Percentiles rank a stretch among this genome's conserved stretches.
These are phyloP conservation scores for Beauveria caledonica DNA, from an alignment of 2,329 filamentous ascomycete species.

Conservation along the genomic window DNA sequence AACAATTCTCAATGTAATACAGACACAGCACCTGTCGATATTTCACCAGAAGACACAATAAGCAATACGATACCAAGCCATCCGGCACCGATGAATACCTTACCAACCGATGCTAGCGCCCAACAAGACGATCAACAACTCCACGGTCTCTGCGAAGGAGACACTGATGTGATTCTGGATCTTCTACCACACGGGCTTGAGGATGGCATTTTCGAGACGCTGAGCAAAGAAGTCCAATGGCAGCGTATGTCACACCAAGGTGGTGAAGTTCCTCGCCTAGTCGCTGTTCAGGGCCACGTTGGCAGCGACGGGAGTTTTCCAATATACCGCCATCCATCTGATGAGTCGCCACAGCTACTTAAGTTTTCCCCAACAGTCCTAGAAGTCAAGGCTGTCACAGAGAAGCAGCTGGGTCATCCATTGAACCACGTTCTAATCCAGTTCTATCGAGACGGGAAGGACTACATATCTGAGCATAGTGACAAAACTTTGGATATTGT, in stretches of 20 bases:
- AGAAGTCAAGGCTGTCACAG: constrained; percentile 58
- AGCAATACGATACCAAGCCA: background rate
- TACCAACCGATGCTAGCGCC: background rate
- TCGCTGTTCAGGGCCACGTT: constrained; percentile 77
- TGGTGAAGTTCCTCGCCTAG: constrained; percentile 82
- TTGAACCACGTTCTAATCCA: constrained; percentile 93
- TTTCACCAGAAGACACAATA: background rate
- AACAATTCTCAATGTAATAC: background rate
- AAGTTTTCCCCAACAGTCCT: constrained; percentile 69
- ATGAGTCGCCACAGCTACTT: constrained; percentile 71
- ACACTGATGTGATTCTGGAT: constrained; percentile 65
- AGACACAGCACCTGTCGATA: background rate
- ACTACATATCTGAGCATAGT: constrained; percentile 93
- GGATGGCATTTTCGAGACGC: constrained; percentile 56
- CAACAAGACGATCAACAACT: constrained; percentile 14
- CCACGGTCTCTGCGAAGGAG: constrained; percentile 62
- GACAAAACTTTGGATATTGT: constrained; percentile 94
- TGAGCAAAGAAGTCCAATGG: constrained; percentile 74
- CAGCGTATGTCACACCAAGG: constrained; percentile 88
- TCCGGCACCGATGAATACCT: background rate
- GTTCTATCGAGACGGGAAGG: constrained; percentile 77
- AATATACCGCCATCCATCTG: constrained; percentile 89
- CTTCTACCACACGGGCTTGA: constrained; percentile 53
- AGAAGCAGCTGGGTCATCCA: constrained; percentile 65
- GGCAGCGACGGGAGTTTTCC: constrained; percentile 65